A percentile compares a stretch with the other conserved stretches of the same genome.
Evolutionary conservation across 164 flowering plant genomes (phyloP).

Genomic region (Macadamia integrifolia): DNA sequence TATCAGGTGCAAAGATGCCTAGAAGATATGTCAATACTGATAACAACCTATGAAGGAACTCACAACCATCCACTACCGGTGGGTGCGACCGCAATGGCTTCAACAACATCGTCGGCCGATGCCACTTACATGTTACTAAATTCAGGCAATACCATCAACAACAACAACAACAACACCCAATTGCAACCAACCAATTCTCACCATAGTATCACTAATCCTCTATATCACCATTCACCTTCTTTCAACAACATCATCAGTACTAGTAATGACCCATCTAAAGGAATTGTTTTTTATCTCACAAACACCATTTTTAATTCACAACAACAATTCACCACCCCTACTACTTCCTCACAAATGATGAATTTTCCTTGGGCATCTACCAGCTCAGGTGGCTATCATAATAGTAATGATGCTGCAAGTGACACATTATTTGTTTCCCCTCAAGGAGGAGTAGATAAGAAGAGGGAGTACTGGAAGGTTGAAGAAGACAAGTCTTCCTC

Average conservation of each 20-base stretch:
- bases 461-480: constrained; percentile 7
- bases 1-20: constrained; percentile 64
- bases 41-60: constrained; percentile 72
- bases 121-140: constrained; percentile 38
- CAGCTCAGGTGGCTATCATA: constrained; percentile 5
- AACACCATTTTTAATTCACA: not conserved
- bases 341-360: constrained; percentile 20
- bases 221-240: constrained; percentile 8
- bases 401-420: not conserved
- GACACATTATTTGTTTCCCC: constrained; percentile 10
- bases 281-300: constrained; percentile 45
- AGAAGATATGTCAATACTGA: constrained; percentile 71
- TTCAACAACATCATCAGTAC: constrained; percentile 19
- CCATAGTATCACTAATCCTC: constrained; percentile 5
- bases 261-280: constrained; percentile 37
- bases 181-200: constrained; percentile 5
- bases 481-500: constrained; percentile 15
- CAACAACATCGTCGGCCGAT: constrained; percentile 41
- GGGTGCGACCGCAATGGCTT: constrained; percentile 69
- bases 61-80: constrained; percentile 77
- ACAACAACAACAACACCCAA: constrained; percentile 14
- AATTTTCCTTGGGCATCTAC: constrained; percentile 26
- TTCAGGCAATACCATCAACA: constrained; percentile 21
- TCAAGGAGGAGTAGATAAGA: constrained; percentile 10
- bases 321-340: not conserved